Evolutionary conservation across 345 rosid species (phyloP), one percentile per base, ranked within the genome.

Genomic region (Cochlearia excelsa): DNA sequence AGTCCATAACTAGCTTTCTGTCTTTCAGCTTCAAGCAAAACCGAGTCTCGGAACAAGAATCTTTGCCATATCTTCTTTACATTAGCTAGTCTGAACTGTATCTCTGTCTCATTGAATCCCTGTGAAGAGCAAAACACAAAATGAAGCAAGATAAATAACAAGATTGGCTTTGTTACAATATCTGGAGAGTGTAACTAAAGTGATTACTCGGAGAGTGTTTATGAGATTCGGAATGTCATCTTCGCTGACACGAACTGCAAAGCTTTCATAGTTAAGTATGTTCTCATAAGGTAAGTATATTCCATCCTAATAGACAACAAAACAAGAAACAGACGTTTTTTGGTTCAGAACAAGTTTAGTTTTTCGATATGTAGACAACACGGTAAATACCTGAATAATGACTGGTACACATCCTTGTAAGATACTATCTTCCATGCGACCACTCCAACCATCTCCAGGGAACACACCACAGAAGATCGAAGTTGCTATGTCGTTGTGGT

Each of bases 391-490:
- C 96, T 93, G 97, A 79, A 93, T 85, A 73, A 86, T 75, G 39
- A 93, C 97, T 28, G 99, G 97, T 66, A 93, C 84, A 75, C 99
- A 89, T 38, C 99, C 99, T 65, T 93, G 99, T 78, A 89, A 75
- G 72, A 89, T 51, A 56, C 99, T 89, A 71, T 89, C 99, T 85
- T 93, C 99, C 95, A 89, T 86, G 8, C 97, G 91, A 54, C 99
- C 97, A 80, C 99, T 93, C 99, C 97, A 93, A 51, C 99, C 99
- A 80, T 93, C 99, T 70, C 99, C 99, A 51, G 99, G 99, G 66
- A 93, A 67, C 6, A 81, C 99, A 33, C 97, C 99, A 57, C 99
- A 89, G 66, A 93, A 93, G 61, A 84, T 39, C 57, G 99, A 93
- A 72, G 72, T 80, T 27, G 97, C 89, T 65, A 93, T 66, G 63